Base-by-base conservation (phyloP, 2,329 filamentous ascomycete genomes). In the Colletotrichum melonis region DNA sequence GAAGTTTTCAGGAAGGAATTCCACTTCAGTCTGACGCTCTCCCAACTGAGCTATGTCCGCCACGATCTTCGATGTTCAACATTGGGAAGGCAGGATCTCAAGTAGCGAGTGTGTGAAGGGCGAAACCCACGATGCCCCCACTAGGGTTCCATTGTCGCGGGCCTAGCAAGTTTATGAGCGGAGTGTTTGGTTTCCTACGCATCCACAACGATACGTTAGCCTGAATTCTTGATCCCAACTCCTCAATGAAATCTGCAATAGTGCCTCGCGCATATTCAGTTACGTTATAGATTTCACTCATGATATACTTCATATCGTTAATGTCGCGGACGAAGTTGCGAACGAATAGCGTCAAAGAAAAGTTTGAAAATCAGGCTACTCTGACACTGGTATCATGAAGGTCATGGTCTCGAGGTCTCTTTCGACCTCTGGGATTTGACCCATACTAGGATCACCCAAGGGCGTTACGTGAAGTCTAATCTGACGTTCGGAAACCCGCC, bases 1-100 rank as follows among this genome's bases (percentile, higher is more conserved):
- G 55, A 70, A 70, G 55, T 62, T 57, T 30, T 3, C 12, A 26
- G 67, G 56, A 65, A 24, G 1, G 3, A 16, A 46, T 24, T 30
- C 67, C 60, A 62, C 70, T 62, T 73, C 70, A 70, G 67, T 65
- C 67, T 70, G 60, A 65, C 56, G 60, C 60, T 73, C 67, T 69
- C 70, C 46, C 66, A 65, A 69, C 55, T 70, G 66, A 70, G 70
- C 66, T 56, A 65, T 70, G 66, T 70, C 66, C 60, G 66, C 70
- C 60, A 70, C 60, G 24, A 62, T 70, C 60, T 60, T 60, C 46
- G 12, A 16, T 16, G 6, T 7, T 4, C 1, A 11, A 1, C 1
- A 6, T 5, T 2, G 0, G 2, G 30, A 1, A 49, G 14, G 7
- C 6, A 1, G n/a, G 2, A 12, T 2, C 1, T 12, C 16, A 56